Evolutionary conservation across 805 yeast species (phyloP), one percentile per base, ranked within the genome.

Genomic region (Starmerella kuoi): DNA sequence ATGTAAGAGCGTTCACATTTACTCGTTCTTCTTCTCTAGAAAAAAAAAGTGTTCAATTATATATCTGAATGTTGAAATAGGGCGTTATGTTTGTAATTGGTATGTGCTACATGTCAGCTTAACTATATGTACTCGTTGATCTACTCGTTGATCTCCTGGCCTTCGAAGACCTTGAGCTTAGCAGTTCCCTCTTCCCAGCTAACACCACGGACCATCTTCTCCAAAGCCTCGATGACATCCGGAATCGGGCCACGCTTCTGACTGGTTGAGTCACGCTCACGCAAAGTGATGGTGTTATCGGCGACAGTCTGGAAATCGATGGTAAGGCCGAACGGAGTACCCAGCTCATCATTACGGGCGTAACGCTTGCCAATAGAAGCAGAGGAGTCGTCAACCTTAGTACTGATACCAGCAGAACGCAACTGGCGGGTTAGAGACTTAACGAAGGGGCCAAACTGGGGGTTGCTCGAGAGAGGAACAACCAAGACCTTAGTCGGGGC

Each of bases 281-380:
- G 84, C 60, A 88, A 72, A 27, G 98, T 88, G 52, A 88, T 82
- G 12, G 95, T 78, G 38, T 75, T 74, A 60, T 88, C 96, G 60
- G 79, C 74, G 49, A 82, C 74, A 41, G 94, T 79, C 51, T 88
- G 96, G 63, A 91, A 88, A 65, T 88, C 98, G 55, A 88, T 81
- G 51, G 98, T 88, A 65, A 88, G 76, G 63, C 98, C 98, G 61
- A 91, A 91, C 55, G 98, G 98, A 41, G 97, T 91, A 65, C 98
- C 98, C 60, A 88, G 73, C 69, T 88, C 98, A 65, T 88, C 98
- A 64, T 88, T 88, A 70, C 98, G 83, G 50, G 98, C 86, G 59
- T 88, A 88, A 68, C 98, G 80, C 70, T 87, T 84, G 68, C 98
- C 98, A 57, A 88, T 91, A 25, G 97, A 83, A 18, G 95, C 96